Evolutionary conservation across 2,329 filamentous ascomycete genomes (phyloP), one percentile per base, ranked within the genome.

Genomic region (Trichoderma simmonsii): DNA sequence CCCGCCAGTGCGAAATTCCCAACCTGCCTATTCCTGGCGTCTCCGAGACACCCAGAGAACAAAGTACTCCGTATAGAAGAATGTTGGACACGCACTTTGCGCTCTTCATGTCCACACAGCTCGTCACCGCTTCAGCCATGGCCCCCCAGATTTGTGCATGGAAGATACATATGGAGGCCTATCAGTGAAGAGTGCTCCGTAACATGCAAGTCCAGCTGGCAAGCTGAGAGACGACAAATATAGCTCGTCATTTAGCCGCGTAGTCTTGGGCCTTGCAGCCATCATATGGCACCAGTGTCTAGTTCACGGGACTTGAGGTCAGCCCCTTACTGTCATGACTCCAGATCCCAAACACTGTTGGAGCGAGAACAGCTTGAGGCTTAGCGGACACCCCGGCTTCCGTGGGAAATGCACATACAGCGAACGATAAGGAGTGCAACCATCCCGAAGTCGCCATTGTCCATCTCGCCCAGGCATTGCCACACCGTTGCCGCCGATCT

Each of bases 1-100:
- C 66, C 67, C 51, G 71, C 34, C 71, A 57, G 57, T 34, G 67
- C 21, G 28, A 62, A 65, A 24, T n/a, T 62, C 57, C 28, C 15
- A 69, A 64, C 60, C 71, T 70, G 71, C 65, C 59, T 70, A 70
- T 34, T 72, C 65, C 65, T 72, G 71, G 65, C 65, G 60, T 72
- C 57, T 56, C 71, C 71, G 71, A 72, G 30, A 59, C 65, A 70
- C 34, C 65, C 28, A 54, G 60, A 51, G 34, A 43, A 3, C 26
- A 24, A 36, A 54, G 67, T 61, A 36, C 67, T 69, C 56, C 56
- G 65, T 68, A 54, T 15, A 57, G 63, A 36, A n/a, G 43, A 26
- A 48, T n/a, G 36, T 12, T 48, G 26, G 18, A 26, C 28, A 54
- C 56, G 32, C 28, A 61, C 39, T 69, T 43, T 69, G 54, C 28